Evolutionary conservation across 1,284 basidiomycete genomes (phyloP), one percentile per base, ranked within the genome.

Genomic region (Trichosporon inkin): DNA sequence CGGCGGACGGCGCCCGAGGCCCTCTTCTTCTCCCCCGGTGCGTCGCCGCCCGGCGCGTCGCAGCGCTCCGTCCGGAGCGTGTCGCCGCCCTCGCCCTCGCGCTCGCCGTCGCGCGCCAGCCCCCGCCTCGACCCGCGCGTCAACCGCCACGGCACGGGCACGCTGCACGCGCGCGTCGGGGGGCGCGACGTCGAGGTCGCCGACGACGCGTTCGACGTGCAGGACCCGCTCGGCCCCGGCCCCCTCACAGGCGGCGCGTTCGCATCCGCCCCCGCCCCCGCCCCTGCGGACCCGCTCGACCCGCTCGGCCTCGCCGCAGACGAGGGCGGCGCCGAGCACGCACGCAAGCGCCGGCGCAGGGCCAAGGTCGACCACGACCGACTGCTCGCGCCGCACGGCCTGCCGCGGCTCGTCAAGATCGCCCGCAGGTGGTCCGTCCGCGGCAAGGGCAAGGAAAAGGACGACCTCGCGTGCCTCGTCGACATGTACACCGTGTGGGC

Each of bases 401-500:
- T 97, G 64, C 89, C 88, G 1, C 82, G 84, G 47, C 81, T 97
- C 28, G 82, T 91, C 47, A 81, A 86, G 58, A 82, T 86, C 57
- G 83, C 87, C 16, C 88, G 88, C 76, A 79, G 84, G 56, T 90
- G 92, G 76, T 87, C 84, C 67, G 81, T 85, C 19, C 88, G 84
- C 65, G 92, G 92, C 3, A 95, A 95, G 74, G 92, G 92, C 0
- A 84, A 90, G 67, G 93, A 97, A 92, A 81, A 81, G 20, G 77
- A 83, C 57, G 92, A 97, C 73, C 82, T 97, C 37, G 84, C 84
- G 64, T 81, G 87, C 35, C 77, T 96, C 16, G 80, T 96, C 57
- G 84, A 87, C 65, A 79, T 88, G 56, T 96, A 96, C 72, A 90
- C 92, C 68, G 88, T 92, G 69, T 97, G 93, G 93, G 83, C 90